Evolutionary conservation across 2,329 filamentous ascomycete genomes (phyloP), one percentile per base, ranked within the genome.

Genomic region (Claviceps arundinis): DNA sequence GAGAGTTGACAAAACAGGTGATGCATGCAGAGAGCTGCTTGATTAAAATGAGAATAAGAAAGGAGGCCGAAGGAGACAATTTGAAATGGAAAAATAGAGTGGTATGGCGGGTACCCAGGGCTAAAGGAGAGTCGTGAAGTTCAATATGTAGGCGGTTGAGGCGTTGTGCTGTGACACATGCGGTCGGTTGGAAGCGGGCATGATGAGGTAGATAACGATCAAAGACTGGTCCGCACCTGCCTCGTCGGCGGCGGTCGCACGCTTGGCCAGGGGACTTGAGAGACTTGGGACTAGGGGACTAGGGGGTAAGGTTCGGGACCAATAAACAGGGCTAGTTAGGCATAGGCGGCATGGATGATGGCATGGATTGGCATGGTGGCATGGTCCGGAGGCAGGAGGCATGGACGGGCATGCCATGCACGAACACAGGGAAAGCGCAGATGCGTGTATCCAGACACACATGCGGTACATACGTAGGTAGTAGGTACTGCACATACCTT

Each of bases 121-220:
- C 57, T 57, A 64, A 69, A 70, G 66, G 67, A 69, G 58, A 62
- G 67, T 70, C 64, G 62, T 62, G 63, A 67, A 63, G 59, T 59
- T 45, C 56, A 57, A 61, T 34, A 34, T 34, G 30, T 34, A 34
- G 30, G 30, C 30, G 58, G 61, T 64, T 48, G 54, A 56, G 50
- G 48, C 50, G 38, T 57, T 43, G 41, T 47, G 55, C 57, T 54
- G 51, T 54, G 43, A 48, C 47, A 26, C 41, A 43, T 42, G 52
- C 34, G 37, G 47, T 52, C 54, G 52, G 50, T 51, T 50, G 50
- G 52, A 44, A 24, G 41, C 56, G 59, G 61, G 60, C 57, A 58
- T 53, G 50, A 54, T 56, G 56, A 60, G 57, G 57, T 60, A 59
- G 59, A 61, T 61, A 61, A 57, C 55, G 50, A 53, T 44, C 48